Evolutionary conservation across 305 asterid species (phyloP).

Genomic region (Solanum hybrid): DNA sequence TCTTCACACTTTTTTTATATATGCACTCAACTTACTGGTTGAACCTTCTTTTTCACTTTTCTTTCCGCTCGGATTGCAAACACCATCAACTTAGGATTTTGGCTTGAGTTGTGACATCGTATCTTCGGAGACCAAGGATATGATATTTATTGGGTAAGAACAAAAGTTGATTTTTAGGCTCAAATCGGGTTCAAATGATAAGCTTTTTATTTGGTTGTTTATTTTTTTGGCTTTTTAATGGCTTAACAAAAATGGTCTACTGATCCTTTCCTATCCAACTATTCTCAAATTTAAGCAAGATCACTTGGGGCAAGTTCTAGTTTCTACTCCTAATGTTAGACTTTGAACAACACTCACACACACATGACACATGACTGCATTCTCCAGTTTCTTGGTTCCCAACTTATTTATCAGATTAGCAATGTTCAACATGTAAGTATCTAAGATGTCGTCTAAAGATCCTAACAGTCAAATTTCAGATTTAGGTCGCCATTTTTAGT

Average conservation of each 20-base stretch:
- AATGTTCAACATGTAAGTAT: neutral
- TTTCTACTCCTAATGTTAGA: neutral
- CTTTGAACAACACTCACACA: neutral
- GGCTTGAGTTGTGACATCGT: neutral
- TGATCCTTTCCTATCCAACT: neutral
- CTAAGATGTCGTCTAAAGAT: neutral
- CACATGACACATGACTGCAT: neutral
- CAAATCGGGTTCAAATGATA: neutral
- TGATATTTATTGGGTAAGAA: neutral
- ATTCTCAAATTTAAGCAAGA: neutral
- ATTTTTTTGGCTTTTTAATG: neutral
- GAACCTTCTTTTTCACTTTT: neutral
- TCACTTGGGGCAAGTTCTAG: neutral
- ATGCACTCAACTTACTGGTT: neutral
- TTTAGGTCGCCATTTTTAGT: neutral
- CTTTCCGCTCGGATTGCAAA: neutral
- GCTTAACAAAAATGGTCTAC: neutral
- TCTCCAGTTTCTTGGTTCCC: neutral
- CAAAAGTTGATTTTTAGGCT: neutral
- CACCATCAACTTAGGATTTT: neutral
- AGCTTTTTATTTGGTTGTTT: neutral
- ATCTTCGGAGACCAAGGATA: neutral
- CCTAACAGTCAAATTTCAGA: neutral
- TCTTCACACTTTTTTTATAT: neutral
- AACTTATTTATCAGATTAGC: neutral